Evolutionary conservation across 768 basidiomycete genomes (phyloP).

Genomic region (Crepidotus variabilis): DNA sequence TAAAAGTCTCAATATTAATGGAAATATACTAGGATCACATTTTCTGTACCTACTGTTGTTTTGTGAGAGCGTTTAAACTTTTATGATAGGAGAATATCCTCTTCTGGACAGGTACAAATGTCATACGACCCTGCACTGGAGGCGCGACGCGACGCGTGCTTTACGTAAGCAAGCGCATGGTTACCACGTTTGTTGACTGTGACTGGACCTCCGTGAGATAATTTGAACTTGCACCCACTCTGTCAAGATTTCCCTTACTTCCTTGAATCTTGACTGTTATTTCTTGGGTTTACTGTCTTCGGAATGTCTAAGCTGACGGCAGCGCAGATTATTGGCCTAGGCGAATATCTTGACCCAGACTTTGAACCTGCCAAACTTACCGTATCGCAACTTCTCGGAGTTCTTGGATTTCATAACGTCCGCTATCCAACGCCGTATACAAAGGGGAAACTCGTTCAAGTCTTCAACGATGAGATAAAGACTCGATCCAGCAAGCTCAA

Average conservation of each 20-base stretch:
- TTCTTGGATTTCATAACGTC: conserved; percentile 75
- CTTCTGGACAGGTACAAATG: no score
- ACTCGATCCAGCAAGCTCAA: conserved; percentile 52
- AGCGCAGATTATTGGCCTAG: conserved; percentile 67
- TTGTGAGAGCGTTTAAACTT: no score
- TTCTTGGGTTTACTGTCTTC: neutral
- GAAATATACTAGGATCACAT: no score
- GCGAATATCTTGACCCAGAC: conserved; percentile 76
- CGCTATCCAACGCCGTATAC: conserved; percentile 71
- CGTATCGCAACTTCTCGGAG: conserved; percentile 75
- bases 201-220: conserved; percentile 5
- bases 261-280: neutral
- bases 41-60: no score
- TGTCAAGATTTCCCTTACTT: conserved; percentile 6
- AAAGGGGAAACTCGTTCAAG: conserved; percentile 70
- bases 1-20: no score
- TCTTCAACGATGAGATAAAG: conserved; percentile 79
- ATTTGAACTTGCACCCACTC: conserved; percentile 6
- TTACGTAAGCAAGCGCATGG: conserved; percentile 17
- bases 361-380: conserved; percentile 75
- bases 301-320: conserved; percentile 76
- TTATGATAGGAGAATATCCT: no score
- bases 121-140: neutral
- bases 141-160: conserved; percentile 16
- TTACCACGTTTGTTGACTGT: conserved; percentile 17